Conservation (phyloP, 495 filamentous ascomycete species). For the Chaetomium tenue region DNA sequence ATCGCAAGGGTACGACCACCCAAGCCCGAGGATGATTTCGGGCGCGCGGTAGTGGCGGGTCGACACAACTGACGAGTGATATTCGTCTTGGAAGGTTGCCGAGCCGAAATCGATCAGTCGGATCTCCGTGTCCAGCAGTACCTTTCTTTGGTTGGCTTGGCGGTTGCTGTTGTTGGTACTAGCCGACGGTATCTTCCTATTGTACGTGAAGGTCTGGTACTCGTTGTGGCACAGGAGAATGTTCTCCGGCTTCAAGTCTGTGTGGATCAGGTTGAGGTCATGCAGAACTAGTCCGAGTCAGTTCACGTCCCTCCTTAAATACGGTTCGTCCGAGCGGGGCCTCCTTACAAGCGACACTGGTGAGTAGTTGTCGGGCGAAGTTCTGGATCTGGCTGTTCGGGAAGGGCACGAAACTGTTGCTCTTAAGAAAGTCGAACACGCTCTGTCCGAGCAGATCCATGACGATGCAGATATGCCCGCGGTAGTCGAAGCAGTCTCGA, state of each 20-base stretch:
- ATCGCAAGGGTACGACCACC: constrained; percentile 97
- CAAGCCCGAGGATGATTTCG: constrained; percentile 93
- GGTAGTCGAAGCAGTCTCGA: constrained; percentile 94
- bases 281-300: constrained; percentile 68
- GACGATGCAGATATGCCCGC: constrained; percentile 98
- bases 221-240: constrained; percentile 86
- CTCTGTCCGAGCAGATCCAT: constrained; percentile 95
- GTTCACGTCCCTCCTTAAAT: no score
- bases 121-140: constrained; percentile 93
- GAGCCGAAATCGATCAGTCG: constrained; percentile 97
- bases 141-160: constrained; percentile 79
- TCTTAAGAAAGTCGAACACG: constrained; percentile 97
- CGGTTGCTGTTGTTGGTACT: constrained; percentile 66
- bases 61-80: constrained; percentile 95
- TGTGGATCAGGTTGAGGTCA: constrained; percentile 96
- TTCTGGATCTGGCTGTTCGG: constrained; percentile 98
- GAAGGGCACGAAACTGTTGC: constrained; percentile 91
- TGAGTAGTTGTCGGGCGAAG: constrained; percentile 92
- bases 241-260: constrained; percentile 97
- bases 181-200: constrained; percentile 88
- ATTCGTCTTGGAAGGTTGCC: constrained; percentile 97
- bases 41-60: constrained; percentile 95
- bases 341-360: constrained; percentile 93
- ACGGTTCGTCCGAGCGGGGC: neutral
- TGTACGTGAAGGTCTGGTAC: constrained; percentile 97